These are phyloP conservation scores for Psilocybe azurescens DNA, from an alignment of 768 basidiomycete genomes.

Conservation along the genomic window DNA sequence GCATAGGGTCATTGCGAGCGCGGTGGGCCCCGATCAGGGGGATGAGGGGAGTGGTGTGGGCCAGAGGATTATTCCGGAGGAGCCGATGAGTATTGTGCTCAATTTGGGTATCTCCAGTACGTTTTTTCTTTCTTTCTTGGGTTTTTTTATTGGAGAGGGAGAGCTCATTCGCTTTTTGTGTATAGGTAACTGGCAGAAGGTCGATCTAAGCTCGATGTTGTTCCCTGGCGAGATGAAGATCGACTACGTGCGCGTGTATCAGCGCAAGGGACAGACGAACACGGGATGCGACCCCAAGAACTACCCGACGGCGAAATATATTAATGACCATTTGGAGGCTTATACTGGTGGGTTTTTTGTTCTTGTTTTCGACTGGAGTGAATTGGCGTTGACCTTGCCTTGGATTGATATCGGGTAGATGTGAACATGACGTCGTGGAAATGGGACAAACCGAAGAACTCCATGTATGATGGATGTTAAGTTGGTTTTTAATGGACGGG, in stretches of 20 bases:
- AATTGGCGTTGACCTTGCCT: too few species aligned
- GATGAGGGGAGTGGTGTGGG: conserved; percentile 51
- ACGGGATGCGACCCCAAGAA: conserved; percentile 69
- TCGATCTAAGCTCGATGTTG: conserved; percentile 56
- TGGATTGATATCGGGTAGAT: conserved; percentile 38
- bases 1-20: conserved; percentile 55
- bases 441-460: conserved; percentile 46
- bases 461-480: conserved; percentile 11
- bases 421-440: conserved; percentile 48
- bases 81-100: conserved; percentile 65
- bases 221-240: conserved; percentile 76
- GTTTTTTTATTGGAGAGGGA: neutral
- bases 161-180: neutral
- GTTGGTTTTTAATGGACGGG: too few species aligned
- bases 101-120: conserved; percentile 68
- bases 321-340: conserved; percentile 56
- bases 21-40: conserved; percentile 49
- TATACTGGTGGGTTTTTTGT: conserved; percentile 66
- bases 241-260: conserved; percentile 87
- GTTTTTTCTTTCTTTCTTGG: conserved; percentile 26
- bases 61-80: conserved; percentile 64
- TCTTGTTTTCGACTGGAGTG: neutral
- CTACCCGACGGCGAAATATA: conserved; percentile 72
- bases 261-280: conserved; percentile 59
- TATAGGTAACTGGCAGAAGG: conserved; percentile 68